A percentile compares a stretch with the other conserved stretches of the same genome.
phyloP scores from a whole-genome alignment of 495 filamentous ascomycete genomes.

The Neurospora sp. region DNA sequence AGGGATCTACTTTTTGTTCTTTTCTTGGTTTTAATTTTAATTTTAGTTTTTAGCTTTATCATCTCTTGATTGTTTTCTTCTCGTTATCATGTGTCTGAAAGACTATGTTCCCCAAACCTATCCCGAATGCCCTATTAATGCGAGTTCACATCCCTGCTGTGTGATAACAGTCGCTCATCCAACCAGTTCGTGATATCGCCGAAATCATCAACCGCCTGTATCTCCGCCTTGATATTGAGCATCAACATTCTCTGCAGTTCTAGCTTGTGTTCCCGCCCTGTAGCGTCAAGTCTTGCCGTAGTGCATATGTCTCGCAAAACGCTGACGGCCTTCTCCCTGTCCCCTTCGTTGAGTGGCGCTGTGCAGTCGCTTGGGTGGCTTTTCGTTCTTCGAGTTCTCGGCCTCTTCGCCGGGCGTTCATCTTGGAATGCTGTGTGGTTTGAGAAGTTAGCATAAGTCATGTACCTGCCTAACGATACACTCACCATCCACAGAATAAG shows the following conservation, averaged over 20 bases:
- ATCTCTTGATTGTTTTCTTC: background rate
- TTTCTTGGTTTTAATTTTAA: background rate
- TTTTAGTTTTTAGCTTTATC: background rate
- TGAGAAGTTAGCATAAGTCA: background rate
- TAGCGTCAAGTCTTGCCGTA: background rate
- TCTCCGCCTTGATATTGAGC: slow-evolving; percentile 80
- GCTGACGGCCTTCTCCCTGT: slow-evolving; percentile 32
- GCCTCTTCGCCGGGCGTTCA: slow-evolving; percentile 8
- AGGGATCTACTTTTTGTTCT: background rate
- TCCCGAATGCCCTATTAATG: background rate
- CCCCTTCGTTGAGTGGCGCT: slow-evolving; percentile 1
- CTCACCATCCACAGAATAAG: slow-evolving; percentile 2
- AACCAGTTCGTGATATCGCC: slow-evolving; percentile 58
- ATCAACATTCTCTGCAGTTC: slow-evolving; percentile 84
- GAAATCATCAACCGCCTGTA: slow-evolving; percentile 63
- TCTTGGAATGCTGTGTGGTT: background rate
- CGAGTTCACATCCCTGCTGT: background rate
- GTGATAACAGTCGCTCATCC: slow-evolving; percentile 29
- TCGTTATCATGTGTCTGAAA: background rate
- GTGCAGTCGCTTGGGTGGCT: slow-evolving; percentile 1
- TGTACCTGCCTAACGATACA: background rate
- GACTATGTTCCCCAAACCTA: background rate
- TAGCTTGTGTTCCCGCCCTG: slow-evolving; percentile 37
- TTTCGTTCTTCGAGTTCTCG: background rate
- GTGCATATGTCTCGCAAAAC: slow-evolving; percentile 47